phyloP scores from a whole-genome alignment of 2,329 filamentous ascomycete species.

The Myrmaecium sp. region DNA sequence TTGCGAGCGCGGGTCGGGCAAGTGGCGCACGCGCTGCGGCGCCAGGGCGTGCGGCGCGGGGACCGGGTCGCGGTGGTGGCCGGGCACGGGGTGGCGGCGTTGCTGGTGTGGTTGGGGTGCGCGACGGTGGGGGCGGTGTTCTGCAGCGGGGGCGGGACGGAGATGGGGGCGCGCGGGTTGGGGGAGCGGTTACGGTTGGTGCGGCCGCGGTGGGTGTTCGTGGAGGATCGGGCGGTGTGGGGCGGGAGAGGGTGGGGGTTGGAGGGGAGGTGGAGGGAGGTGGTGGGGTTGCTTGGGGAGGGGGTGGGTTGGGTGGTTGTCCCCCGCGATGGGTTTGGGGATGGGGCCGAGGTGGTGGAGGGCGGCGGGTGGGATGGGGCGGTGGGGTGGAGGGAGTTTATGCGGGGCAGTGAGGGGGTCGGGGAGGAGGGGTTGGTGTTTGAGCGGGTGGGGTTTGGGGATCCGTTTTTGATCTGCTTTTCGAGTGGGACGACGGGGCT shows the following conservation, averaged over 20 bases:
- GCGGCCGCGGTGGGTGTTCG: constrained; percentile 62
- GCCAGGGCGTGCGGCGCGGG: constrained; percentile 48
- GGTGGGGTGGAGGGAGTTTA: constrained; percentile 25
- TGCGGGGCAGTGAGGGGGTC: constrained; percentile 20
- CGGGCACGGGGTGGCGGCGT: constrained; percentile 57
- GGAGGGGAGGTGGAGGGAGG: constrained; percentile 42
- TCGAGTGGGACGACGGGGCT: constrained; percentile 66
- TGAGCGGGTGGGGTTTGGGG: constrained; percentile 47
- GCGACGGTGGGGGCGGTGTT: constrained; percentile 59
- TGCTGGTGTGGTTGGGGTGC: constrained; percentile 53
- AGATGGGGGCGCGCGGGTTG: constrained; percentile 68
- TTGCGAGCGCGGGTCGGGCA: constrained; percentile 41
- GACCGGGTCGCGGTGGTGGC: constrained; percentile 63
- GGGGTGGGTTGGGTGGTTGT: constrained; percentile 43
- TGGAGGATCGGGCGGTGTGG: constrained; percentile 66
- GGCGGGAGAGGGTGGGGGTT: constrained; percentile 59
- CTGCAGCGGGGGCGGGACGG: constrained; percentile 58
- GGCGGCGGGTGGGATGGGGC: too few species aligned
- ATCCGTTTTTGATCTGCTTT: constrained; percentile 65
- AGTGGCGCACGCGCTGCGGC: constrained; percentile 49
- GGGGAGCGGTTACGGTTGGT: constrained; percentile 61
- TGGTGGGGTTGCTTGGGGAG: constrained; percentile 44
- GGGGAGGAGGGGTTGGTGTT: constrained; percentile 32
- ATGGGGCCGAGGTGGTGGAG: constrained; percentile 37
- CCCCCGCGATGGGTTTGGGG: constrained; percentile 25